Base-by-base conservation (phyloP, 371 early-diverging fungal genomes). In the Apophysomyces sp. region DNA sequence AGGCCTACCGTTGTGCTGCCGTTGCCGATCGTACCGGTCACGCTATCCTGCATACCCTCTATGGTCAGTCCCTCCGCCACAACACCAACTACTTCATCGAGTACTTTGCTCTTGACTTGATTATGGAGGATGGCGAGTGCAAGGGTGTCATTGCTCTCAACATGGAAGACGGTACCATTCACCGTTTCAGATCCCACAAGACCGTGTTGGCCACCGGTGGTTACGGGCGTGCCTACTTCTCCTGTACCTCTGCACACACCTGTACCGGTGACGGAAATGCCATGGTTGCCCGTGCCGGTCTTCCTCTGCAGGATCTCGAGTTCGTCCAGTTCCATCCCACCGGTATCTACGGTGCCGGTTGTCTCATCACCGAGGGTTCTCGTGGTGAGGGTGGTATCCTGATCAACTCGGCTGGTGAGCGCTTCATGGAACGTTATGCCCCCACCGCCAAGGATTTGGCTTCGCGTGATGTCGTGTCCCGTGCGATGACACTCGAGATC, bases 11-110 rank as follows among this genome's bases (percentile, higher is more conserved):
- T 63, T 96, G 97, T 73, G 97, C 97, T 73, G 96, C 96, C 57
- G 98, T 95, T 29, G 98, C 98, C 59, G 98, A 98, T 84, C 92
- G 98, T 69, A 98, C 98, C n/a, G 98, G 98, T 60, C 98, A 98
- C 75, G 89, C 98, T 34, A 87, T 98, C 67, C 87, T 98, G 58
- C 98, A 97, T 82, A 97, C 98, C 5, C 85, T 98, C 60, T 98
- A 98, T 61, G 98, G 98, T 60, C 94, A 97, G 84, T 95, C 97
- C 40, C 88, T 97, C 40, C 89, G 92, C 52, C 89, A 97, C 84
- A 88, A 97, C 77, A 95, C 97, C 68, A 94, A 92, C 71, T 98
- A 88, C 86, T 98, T 98, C 73, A 93, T 97, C 68, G 98, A 98
- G 83, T 97, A 97, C 86, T 97, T 98, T 84, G 98, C 97, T 44